A percentile compares a stretch with the other conserved stretches of the same genome.
These are phyloP conservation scores for Wallacemonas sp. DNA, from an alignment of 208 protist genomes.

Conservation along the genomic window DNA sequence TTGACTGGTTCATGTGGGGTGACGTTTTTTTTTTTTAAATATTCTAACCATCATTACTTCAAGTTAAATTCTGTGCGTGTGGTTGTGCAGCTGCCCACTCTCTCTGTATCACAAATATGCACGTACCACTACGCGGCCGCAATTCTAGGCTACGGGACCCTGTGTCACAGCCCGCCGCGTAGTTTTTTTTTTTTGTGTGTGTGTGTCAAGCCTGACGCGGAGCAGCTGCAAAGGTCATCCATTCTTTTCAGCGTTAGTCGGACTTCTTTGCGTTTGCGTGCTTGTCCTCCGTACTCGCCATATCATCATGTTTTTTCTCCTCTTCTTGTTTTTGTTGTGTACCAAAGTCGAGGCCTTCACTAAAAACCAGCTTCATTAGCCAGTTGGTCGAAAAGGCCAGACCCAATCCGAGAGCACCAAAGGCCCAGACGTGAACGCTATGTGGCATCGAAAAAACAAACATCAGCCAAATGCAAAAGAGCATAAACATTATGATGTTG, in stretches of 20 bases:
- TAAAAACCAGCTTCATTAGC: conserved; percentile 85
- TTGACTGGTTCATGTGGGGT: too few species aligned
- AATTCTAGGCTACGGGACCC: too few species aligned
- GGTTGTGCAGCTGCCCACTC: too few species aligned
- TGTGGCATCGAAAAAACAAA: conserved; percentile 75
- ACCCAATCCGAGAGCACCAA: conserved; percentile 80
- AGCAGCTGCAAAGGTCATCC: too few species aligned
- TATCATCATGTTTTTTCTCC: background rate
- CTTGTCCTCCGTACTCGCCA: conserved; percentile 10
- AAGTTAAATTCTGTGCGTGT: too few species aligned
- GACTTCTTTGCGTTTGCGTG: conserved; percentile 29
- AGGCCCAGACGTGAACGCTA: conserved; percentile 87
- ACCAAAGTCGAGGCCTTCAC: conserved; percentile 51
- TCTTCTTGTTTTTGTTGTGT: conserved; percentile 32
- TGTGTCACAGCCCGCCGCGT: too few species aligned
- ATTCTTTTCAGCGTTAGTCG: conserved; percentile 14
- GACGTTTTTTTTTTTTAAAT: too few species aligned
- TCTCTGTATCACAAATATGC: too few species aligned
- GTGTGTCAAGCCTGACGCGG: too few species aligned
- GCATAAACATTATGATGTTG: conserved; percentile 75
- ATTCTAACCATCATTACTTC: too few species aligned
- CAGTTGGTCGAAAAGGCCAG: conserved; percentile 85
- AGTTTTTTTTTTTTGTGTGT: too few species aligned
- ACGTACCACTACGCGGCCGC: too few species aligned
- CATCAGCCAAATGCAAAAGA: conserved; percentile 73